Evolutionary conservation across 148 eudicot genomes (phyloP).

Genomic region (Vaccinium corymbosum): DNA sequence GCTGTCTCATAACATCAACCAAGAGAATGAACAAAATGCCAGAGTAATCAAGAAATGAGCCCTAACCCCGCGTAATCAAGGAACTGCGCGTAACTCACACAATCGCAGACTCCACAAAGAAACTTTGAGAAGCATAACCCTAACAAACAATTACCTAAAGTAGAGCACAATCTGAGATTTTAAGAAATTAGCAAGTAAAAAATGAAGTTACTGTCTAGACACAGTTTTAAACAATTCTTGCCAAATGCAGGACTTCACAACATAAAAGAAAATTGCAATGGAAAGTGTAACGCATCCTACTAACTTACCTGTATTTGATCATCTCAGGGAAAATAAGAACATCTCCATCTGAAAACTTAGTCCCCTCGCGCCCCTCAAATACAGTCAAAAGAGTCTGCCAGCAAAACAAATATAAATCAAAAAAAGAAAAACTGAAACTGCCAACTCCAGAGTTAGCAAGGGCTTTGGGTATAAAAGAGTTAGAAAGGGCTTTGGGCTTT

Average conservation of each 20-base stretch:
- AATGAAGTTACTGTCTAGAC: not conserved
- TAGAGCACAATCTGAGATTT: not conserved
- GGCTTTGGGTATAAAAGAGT: too few species aligned
- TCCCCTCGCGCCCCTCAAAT: constrained; percentile 53
- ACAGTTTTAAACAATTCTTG: not conserved
- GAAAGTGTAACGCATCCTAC: not conserved
- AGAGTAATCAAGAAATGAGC: not conserved
- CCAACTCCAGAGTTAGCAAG: too few species aligned
- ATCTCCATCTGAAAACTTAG: constrained; percentile 66
- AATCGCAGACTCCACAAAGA: constrained; percentile 1
- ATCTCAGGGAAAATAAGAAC: constrained; percentile 87
- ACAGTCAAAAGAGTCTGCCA: constrained; percentile 78
- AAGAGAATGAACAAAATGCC: not conserved
- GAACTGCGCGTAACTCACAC: not conserved
- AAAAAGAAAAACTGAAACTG: not conserved
- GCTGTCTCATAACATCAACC: constrained; percentile 31
- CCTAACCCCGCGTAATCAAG: not conserved
- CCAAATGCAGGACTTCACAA: not conserved
- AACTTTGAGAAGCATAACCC: not conserved
- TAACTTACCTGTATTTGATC: constrained; percentile 68
- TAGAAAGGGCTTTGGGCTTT: too few species aligned
- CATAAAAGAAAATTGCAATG: not conserved
- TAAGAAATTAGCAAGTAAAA: not conserved
- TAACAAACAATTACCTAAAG: constrained; percentile 1
- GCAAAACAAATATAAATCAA: constrained; percentile 8